Conservation (phyloP, 1,284 basidiomycete species). For the Mycena sp. region DNA sequence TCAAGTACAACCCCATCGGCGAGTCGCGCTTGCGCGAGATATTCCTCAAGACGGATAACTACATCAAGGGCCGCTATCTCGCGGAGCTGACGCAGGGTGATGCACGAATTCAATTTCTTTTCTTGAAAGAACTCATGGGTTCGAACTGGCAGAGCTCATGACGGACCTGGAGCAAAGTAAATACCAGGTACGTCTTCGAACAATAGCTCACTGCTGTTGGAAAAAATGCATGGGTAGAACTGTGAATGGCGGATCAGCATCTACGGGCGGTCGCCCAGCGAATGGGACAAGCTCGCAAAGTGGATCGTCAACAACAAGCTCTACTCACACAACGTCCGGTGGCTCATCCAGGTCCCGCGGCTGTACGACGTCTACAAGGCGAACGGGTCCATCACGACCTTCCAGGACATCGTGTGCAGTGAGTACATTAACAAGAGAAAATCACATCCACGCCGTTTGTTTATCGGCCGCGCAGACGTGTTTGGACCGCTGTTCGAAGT, state of each 20-base stretch:
- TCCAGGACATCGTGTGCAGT: constrained; percentile 94
- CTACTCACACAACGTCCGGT: constrained; percentile 96
- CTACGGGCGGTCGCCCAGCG: constrained; percentile 82
- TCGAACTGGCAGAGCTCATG: constrained; percentile 83
- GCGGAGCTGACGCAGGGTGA: constrained; percentile 93
- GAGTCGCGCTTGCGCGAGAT: constrained; percentile 98
- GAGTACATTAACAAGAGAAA: constrained; percentile 43
- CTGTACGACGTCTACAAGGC: constrained; percentile 97
- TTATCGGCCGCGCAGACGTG: constrained; percentile 67
- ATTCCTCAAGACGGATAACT: constrained; percentile 98
- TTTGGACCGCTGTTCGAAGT: constrained; percentile 97
- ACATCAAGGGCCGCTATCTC: constrained; percentile 90
- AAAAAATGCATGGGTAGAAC: constrained; percentile 60
- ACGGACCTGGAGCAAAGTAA: constrained; percentile 97
- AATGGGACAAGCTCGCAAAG: constrained; percentile 99
- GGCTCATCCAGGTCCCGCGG: constrained; percentile 97
- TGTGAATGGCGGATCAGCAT: constrained; percentile 98
- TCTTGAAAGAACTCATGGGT: constrained; percentile 1
- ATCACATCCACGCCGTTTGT: constrained; percentile 13
- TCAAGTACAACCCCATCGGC: constrained; percentile 95
- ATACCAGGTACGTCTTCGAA: constrained; percentile 88
- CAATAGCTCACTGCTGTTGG: neutral
- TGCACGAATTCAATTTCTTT: constrained; percentile 32
- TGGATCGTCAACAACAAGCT: constrained; percentile 97
- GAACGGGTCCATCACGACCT: constrained; percentile 86